Percentiles rank a stretch among this genome's conserved stretches.
Evolutionary conservation across 2,329 filamentous ascomycete genomes (phyloP).

Genomic region (Fusarium kyushuense): DNA sequence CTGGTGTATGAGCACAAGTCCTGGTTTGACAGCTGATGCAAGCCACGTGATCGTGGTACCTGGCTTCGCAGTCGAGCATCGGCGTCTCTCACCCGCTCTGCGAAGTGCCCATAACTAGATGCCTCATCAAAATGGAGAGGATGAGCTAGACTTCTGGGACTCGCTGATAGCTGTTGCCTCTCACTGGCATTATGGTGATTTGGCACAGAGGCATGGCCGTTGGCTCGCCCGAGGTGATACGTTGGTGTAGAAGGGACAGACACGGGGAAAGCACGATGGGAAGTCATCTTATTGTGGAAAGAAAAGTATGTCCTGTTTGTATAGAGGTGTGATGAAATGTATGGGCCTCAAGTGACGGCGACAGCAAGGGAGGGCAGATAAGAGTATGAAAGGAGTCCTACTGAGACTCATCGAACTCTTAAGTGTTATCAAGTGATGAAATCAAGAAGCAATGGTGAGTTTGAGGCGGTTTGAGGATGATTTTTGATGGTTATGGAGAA

Average conservation of each 20-base stretch:
- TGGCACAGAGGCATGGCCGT: slow-evolving; percentile 1
- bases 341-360: slow-evolving; percentile 5
- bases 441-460: slow-evolving; percentile 11
- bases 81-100: slow-evolving; percentile 5
- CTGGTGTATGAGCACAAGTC: neutral
- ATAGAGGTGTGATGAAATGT: neutral
- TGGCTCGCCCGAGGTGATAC: slow-evolving; percentile 1
- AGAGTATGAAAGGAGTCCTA: slow-evolving; percentile 19
- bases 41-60: slow-evolving; percentile 16
- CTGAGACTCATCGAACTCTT: slow-evolving; percentile 12
- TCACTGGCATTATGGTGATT: neutral
- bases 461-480: slow-evolving; percentile 12
- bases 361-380: slow-evolving; percentile 12
- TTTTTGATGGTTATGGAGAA: slow-evolving; percentile 34
- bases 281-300: slow-evolving; percentile 21
- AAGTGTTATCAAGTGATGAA: slow-evolving; percentile 33
- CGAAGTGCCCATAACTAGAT: neutral
- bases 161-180: neutral
- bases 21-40: slow-evolving; percentile 2
- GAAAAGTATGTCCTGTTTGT: neutral
- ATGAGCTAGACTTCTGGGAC: neutral
- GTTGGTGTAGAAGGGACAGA: slow-evolving; percentile 7
- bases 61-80: slow-evolving; percentile 3
- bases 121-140: neutral
- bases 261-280: neutral